These are phyloP conservation scores for Coemansia sp. DNA, from an alignment of 192 early-diverging fungal genomes.

Conservation along the genomic window DNA sequence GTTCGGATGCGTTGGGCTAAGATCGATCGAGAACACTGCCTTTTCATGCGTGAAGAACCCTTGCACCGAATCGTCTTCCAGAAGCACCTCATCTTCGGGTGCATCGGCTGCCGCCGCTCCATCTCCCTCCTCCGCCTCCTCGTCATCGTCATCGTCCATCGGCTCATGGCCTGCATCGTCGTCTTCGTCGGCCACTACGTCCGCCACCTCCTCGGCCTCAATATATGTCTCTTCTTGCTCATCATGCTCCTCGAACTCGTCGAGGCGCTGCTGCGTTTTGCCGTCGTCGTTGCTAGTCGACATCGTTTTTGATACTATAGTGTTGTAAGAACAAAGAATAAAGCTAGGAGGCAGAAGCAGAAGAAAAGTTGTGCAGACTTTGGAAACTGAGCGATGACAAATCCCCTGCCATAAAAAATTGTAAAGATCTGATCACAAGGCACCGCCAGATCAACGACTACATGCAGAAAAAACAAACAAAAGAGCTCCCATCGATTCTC, in stretches of 20 bases:
- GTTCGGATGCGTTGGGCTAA: conserved; percentile 72
- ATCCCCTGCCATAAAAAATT: background rate
- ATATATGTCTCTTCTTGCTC: conserved; percentile 50
- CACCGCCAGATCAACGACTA: background rate
- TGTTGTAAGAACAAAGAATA: background rate
- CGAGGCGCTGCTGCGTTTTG: conserved; percentile 53
- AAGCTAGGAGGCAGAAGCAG: background rate
- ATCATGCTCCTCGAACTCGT: conserved; percentile 55
- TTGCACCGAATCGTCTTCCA: conserved; percentile 84
- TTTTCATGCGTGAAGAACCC: conserved; percentile 92
- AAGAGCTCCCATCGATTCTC: background rate
- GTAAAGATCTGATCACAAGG: background rate
- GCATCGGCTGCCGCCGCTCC: conserved; percentile 1
- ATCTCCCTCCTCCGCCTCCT: conserved; percentile 59
- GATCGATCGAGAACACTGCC: conserved; percentile 75
- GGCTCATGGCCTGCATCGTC: conserved; percentile 32
- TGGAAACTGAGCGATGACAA: conserved; percentile 3
- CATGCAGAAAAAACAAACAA: background rate
- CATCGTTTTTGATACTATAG: conserved; percentile 17
- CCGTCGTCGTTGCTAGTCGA: conserved; percentile 42
- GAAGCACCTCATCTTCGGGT: conserved; percentile 21
- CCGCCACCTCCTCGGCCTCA: conserved; percentile 36
- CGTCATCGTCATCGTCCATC: conserved; percentile 59
- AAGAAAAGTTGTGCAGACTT: background rate
- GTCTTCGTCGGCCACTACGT: conserved; percentile 22